phyloP scores from a whole-genome alignment of 495 filamentous ascomycete genomes.

The Penicillium arizonense region DNA sequence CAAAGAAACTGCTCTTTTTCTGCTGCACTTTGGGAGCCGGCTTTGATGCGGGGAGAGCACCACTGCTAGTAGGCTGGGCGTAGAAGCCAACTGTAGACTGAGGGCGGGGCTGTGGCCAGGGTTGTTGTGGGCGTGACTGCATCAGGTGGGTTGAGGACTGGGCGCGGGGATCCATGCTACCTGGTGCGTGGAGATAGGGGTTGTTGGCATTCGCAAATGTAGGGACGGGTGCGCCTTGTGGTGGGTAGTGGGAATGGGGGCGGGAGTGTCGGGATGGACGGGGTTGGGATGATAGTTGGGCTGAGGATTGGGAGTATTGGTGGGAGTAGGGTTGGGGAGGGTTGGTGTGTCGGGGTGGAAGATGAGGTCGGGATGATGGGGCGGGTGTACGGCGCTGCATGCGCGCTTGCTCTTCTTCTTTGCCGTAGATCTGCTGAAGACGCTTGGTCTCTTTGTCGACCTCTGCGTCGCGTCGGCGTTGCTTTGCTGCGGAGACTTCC shows the following conservation, averaged over 20 bases:
- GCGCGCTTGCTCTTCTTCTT: constrained; percentile 42
- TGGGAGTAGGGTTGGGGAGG: constrained; percentile 16
- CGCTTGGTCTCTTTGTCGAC: constrained; percentile 84
- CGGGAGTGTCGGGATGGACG: constrained; percentile 12
- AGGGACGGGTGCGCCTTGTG: constrained; percentile 1
- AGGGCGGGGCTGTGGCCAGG: constrained; percentile 11
- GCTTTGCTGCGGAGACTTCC: constrained; percentile 77
- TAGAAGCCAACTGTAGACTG: constrained; percentile 20
- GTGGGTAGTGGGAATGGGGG: constrained; percentile 6
- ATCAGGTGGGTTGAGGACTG: constrained; percentile 22
- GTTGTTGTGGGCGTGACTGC: constrained; percentile 12
- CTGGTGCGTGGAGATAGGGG: constrained; percentile 14
- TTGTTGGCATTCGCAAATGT: constrained; percentile 7
- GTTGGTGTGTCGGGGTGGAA: constrained; percentile 19
- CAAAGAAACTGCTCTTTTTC: constrained; percentile 53
- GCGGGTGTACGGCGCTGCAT: constrained; percentile 23
- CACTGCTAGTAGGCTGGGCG: constrained; percentile 14
- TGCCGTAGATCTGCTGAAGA: constrained; percentile 70
- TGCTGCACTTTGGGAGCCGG: constrained; percentile 25
- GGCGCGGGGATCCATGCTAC: constrained; percentile 14
- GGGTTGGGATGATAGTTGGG: constrained; percentile 10
- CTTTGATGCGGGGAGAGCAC: constrained; percentile 12
- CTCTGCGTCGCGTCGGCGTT: constrained; percentile 65
- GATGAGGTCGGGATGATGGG: constrained; percentile 25
- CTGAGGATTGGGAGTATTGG: constrained; percentile 15